Conservation (phyloP, 1,284 basidiomycete species). For the Naganishia liquefaciens region DNA sequence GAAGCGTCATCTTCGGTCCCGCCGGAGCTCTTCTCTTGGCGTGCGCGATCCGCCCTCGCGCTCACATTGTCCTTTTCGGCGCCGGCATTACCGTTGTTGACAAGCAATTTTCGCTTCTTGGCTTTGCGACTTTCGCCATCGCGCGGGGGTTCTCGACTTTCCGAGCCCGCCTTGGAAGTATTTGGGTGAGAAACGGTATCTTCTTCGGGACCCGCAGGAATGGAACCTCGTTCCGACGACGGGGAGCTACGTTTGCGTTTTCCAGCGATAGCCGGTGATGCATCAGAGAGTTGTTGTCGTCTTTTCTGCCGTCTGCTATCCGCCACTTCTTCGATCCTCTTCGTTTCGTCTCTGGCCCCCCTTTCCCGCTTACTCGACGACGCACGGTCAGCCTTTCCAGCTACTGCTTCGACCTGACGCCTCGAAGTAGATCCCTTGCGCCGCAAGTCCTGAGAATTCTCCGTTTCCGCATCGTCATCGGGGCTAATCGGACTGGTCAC, state of each 20-base stretch:
- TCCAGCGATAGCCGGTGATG: neutral
- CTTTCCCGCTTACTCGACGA: neutral
- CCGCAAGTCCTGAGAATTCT: neutral
- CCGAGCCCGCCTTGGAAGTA: neutral
- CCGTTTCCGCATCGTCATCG: neutral
- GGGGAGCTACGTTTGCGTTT: slow-evolving; percentile 9
- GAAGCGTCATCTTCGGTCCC: too few relatives aligned
- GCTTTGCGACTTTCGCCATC: neutral
- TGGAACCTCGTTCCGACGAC: neutral
- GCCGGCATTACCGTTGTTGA: too few relatives aligned
- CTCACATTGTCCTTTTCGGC: neutral
- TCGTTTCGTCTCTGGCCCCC: neutral
- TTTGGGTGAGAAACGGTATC: neutral
- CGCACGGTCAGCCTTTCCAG: neutral
- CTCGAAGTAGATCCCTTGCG: neutral
- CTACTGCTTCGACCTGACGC: too few relatives aligned
- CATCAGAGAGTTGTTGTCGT: neutral
- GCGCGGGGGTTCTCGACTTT: too few relatives aligned
- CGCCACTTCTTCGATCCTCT: neutral
- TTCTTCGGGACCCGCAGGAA: neutral
- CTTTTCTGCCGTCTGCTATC: neutral
- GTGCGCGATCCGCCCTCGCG: neutral
- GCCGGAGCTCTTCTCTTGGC: neutral
- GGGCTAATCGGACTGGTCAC: neutral
- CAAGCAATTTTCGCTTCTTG: neutral